Conservation (phyloP, 2,329 filamentous ascomycete genomes). For the Penicillium polonicum region DNA sequence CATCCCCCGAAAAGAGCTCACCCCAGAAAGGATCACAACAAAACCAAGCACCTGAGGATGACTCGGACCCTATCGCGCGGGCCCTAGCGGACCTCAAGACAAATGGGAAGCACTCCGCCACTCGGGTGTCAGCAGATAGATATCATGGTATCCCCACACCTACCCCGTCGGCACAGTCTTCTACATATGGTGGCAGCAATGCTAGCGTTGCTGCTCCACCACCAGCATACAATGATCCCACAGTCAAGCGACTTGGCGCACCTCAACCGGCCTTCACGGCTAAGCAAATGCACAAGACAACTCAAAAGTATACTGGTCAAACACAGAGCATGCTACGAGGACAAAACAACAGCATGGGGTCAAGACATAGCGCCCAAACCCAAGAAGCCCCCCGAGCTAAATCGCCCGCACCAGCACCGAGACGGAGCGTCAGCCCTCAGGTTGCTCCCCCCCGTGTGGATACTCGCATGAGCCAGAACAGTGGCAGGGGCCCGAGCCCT, state of each 20-base stretch:
- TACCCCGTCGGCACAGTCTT: slow-evolving; percentile 51
- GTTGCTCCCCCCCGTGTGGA: slow-evolving; percentile 31
- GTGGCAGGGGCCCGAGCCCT: slow-evolving; percentile 42
- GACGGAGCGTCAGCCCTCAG: slow-evolving; percentile 47
- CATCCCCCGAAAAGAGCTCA: slow-evolving; percentile 66
- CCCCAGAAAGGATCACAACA: slow-evolving; percentile 42
- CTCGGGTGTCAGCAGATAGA: slow-evolving; percentile 88
- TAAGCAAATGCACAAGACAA: slow-evolving; percentile 92
- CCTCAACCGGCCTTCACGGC: slow-evolving; percentile 91
- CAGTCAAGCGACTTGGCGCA: slow-evolving; percentile 76
- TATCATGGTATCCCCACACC: slow-evolving; percentile 93
- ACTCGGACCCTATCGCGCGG: slow-evolving; percentile 83
- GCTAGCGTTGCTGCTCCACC: slow-evolving; percentile 69
- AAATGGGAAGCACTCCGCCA: slow-evolving; percentile 74
- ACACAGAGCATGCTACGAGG: slow-evolving; percentile 71
- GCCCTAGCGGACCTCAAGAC: slow-evolving; percentile 91
- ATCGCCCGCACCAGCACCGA: slow-evolving; percentile 68
- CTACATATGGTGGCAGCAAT: slow-evolving; percentile 33
- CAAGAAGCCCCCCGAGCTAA: slow-evolving; percentile 50
- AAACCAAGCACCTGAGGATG: slow-evolving; percentile 53
- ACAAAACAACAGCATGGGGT: slow-evolving; percentile 34
- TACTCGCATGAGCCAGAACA: slow-evolving; percentile 43
- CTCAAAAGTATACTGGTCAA: slow-evolving; percentile 81
- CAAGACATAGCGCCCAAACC: slow-evolving; percentile 55
- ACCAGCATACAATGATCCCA: slow-evolving; percentile 75